These are phyloP conservation scores for Saturnispora zaruensis DNA, from an alignment of 805 yeast genomes.

Conservation along the genomic window DNA sequence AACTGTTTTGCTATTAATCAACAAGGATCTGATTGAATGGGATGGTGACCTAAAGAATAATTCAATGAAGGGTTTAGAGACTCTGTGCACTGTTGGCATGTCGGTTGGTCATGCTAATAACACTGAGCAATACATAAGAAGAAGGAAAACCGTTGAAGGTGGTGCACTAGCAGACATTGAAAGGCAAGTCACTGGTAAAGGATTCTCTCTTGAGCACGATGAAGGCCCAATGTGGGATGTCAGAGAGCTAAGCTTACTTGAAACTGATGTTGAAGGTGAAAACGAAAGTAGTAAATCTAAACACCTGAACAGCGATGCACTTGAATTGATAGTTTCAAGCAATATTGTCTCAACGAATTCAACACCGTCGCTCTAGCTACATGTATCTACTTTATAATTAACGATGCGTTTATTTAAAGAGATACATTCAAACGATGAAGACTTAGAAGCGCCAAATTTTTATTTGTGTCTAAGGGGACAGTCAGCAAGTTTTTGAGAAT, in stretches of 20 bases:
- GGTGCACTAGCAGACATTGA: conserved; percentile 9
- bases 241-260: conserved; percentile 14
- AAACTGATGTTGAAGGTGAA: conserved; percentile 10
- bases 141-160: conserved; percentile 5
- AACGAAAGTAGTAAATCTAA: background rate
- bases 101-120: conserved; percentile 70
- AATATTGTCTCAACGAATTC: background rate
- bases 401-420: background rate
- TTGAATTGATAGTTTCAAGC: background rate
- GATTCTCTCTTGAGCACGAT: conserved; percentile 10
- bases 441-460: background rate
- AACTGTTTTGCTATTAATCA: conserved; percentile 64
- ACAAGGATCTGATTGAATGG: conserved; percentile 40
- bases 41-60: conserved; percentile 70
- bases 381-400: background rate
- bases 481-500: background rate
- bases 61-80: conserved; percentile 64
- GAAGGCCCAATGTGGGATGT: conserved; percentile 25
- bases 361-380: background rate
- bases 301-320: background rate
- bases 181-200: conserved; percentile 14
- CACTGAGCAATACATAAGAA: conserved; percentile 15
- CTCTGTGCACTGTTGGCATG: conserved; percentile 84
- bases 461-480: background rate
- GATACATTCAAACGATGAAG: too few species aligned